Percentiles rank a stretch among this genome's conserved stretches.
phyloP scores from a whole-genome alignment of 2,329 filamentous ascomycete species.

The Clarireedia sp. region DNA sequence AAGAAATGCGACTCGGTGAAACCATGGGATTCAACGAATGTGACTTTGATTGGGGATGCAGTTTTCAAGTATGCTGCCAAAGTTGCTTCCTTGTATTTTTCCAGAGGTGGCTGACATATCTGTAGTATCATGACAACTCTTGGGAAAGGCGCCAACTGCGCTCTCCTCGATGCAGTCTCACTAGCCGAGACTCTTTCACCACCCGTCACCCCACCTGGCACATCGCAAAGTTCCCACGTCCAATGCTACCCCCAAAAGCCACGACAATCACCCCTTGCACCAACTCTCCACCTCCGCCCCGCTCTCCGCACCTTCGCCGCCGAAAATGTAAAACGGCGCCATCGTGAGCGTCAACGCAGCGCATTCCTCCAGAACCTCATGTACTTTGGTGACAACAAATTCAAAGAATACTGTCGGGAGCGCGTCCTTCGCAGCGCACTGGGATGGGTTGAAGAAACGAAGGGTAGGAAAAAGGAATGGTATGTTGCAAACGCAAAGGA shows the following conservation, averaged over 20 bases:
- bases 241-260: neutral
- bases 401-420: slow-evolving; percentile 20
- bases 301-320: slow-evolving; percentile 13
- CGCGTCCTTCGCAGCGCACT: slow-evolving; percentile 20
- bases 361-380: slow-evolving; percentile 22
- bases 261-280: neutral
- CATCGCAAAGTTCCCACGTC: neutral
- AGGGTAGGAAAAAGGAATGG: slow-evolving; percentile 3
- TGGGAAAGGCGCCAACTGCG: slow-evolving; percentile 26
- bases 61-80: slow-evolving; percentile 22
- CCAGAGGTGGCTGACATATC: neutral
- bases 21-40: slow-evolving; percentile 17
- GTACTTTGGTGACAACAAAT: slow-evolving; percentile 21
- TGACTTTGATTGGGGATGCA: slow-evolving; percentile 24
- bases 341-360: slow-evolving; percentile 20
- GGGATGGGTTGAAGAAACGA: slow-evolving; percentile 15
- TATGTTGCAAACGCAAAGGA: slow-evolving; percentile 3
- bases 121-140: slow-evolving; percentile 24
- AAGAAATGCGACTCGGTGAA: slow-evolving; percentile 20
- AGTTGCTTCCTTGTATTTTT: neutral
- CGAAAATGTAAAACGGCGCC: slow-evolving; percentile 23
- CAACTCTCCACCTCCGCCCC: neutral
- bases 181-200: slow-evolving; percentile 17
- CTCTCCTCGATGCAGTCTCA: slow-evolving; percentile 23
- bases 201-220: neutral